Base-by-base conservation (phyloP, 495 filamentous ascomycete genomes). In the Podospora pseudoanserina region DNA sequence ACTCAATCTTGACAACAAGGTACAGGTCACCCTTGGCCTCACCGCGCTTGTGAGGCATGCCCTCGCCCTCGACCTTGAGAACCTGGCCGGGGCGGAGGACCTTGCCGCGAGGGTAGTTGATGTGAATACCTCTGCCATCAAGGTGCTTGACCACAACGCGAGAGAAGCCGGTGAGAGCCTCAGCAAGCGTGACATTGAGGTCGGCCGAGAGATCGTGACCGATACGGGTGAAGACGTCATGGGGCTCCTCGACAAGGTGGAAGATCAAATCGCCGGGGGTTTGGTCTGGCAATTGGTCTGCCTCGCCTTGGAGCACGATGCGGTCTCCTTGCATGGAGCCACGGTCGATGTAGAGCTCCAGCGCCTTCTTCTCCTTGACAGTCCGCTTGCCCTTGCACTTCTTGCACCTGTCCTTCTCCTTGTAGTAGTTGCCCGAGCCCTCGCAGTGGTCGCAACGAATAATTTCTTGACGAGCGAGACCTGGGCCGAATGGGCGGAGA, bases 371-470 rank as follows among this genome's bases (percentile, higher is more conserved):
- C 76, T 92, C 89, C 75, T 91, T 88, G 39, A 85, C 82, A 4
- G 92, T 91, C 63, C 91, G 86, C 75, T 90, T 88, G 59, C 95
- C 95, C 81, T 97, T 97, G 86, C 96, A 99, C 84, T 96, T 97
- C 84, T 94, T 96, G 84, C 95, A 99, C 76, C 91, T 90, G 69
- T 99, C 95, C 83, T 97, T 97, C 70, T 95, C 92, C 78, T 91
- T 91, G 83, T 88, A 96, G 72, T 93, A 87, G 66, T 88, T 87
- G 16, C 95, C 95, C 16, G 89, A 86, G 16, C 92, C 93, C 64
- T 86, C 86, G 82, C 95, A 99, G 65, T 86, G 85, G 68, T 87
- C 86, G 80, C 95, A 99, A 16, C 86, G 73, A 18, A 90, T 85
- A 7, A 86, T 86, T 66, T 90, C 87, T 74, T 90, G 89, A 5